Conservation (phyloP, 805 yeast species). For the Myxozyma neotropica region DNA sequence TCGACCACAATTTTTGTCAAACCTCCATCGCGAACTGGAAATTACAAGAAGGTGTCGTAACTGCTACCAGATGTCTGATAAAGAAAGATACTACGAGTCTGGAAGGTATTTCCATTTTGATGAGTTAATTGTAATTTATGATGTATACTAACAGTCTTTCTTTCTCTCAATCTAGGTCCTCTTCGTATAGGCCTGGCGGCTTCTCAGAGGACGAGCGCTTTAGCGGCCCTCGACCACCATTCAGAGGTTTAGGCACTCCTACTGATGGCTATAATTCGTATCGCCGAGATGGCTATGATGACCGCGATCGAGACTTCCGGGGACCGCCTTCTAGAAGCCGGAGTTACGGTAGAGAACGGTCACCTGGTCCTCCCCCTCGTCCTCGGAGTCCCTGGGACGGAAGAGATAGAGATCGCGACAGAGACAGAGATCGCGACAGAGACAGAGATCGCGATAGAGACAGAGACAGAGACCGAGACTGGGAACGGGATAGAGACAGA, state of each 20-base stretch:
- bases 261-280: not conserved
- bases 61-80: slow-evolving; percentile 13
- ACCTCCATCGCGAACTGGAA: not conserved
- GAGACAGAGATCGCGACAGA: slow-evolving; percentile 10
- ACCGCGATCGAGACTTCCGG: slow-evolving; percentile 6
- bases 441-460: slow-evolving; percentile 11
- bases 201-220: slow-evolving; percentile 14
- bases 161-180: not conserved
- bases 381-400: slow-evolving; percentile 23
- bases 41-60: not conserved
- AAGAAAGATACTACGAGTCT: slow-evolving; percentile 16
- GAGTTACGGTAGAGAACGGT: slow-evolving; percentile 13
- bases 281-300: slow-evolving; percentile 2
- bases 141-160: not conserved
- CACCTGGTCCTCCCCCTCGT: slow-evolving; percentile 9
- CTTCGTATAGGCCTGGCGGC: slow-evolving; percentile 20
- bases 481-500: slow-evolving; percentile 19
- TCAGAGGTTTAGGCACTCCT: not conserved
- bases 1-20: not conserved
- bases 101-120: slow-evolving; percentile 10
- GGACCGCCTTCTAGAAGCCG: slow-evolving; percentile 4
- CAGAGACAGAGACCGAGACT: slow-evolving; percentile 14
- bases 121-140: not conserved
- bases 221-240: slow-evolving; percentile 7
- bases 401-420: slow-evolving; percentile 12